Base-by-base conservation (phyloP, 2,329 filamentous ascomycete species). In the Claviceps africana region DNA sequence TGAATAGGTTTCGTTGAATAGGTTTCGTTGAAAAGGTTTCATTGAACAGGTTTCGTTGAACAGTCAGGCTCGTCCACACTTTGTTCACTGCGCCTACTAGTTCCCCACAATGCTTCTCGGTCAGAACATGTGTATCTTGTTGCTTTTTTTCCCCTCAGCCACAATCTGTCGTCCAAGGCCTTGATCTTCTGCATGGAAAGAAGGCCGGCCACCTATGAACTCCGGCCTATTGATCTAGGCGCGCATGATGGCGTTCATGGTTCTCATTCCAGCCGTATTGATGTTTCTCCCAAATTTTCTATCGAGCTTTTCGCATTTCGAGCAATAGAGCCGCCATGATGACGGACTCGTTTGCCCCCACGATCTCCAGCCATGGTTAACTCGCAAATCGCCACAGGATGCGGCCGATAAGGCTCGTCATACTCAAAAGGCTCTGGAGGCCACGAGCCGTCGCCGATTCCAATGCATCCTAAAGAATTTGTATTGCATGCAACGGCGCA, bases 41-140 rank as follows among this genome's bases (percentile, higher is more conserved):
- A n/a, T n/a, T n/a, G 54, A 2, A 56, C 43, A 7, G 53, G 54
- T 37, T 55, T 55, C n/a, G 47, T 51, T 17, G 54, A 47, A 28
- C 52, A 45, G 21, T 53, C 40, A 4, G 43, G 52, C 43, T 56
- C 54, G 21, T 56, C 53, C 25, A 54, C 19, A 28, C 54, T 57
- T 13, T 33, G 31, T 11, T 57, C 55, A 45, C 55, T 54, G 35
- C 53, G 53, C 22, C 55, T 53, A 37, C 46, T 48, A 19, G 6
- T 40, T 37, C 25, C 25, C 25, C 25, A 17, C 25, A n/a, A 46
- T 46, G 43, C 72, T 91, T 28, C 25, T 31, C 28, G 11, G 11
- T 43, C 19, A 43, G 40, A 43, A 43, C 40, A 43, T 25, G 40
- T 43, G 22, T 25, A 22, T 25, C 21, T 25, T 25, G 31, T 47